Evolutionary conservation across 805 yeast species (phyloP).

Genomic region (Kurtzmaniella cleridarum): DNA sequence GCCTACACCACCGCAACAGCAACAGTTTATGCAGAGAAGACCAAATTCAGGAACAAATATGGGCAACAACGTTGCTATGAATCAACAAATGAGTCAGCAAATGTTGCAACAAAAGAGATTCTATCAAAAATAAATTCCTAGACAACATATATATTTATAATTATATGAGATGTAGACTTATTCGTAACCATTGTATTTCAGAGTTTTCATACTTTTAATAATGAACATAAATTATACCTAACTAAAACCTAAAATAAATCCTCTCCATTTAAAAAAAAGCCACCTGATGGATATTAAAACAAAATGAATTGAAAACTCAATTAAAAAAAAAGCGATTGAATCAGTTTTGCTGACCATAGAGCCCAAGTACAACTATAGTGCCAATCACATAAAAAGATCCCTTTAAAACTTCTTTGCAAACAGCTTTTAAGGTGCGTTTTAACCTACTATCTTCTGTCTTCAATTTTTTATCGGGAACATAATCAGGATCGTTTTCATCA

Average conservation of each 20-base stretch:
- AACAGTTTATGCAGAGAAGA: background rate
- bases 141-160: conserved; percentile 1
- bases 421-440: conserved; percentile 7
- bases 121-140: conserved; percentile 1
- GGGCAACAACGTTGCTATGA: conserved; percentile 10
- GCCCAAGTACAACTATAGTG: conserved; percentile 30
- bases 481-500: background rate
- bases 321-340: conserved; percentile 4
- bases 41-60: no score
- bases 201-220: background rate
- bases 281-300: background rate
- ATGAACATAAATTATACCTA: background rate
- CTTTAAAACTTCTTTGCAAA: conserved; percentile 26
- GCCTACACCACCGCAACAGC: conserved; percentile 5
- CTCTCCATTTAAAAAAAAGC: conserved; percentile 1
- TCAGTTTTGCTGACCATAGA: conserved; percentile 25
- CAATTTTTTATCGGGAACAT: conserved; percentile 9
- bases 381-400: conserved; percentile 27
- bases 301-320: background rate
- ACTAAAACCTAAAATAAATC: conserved; percentile 15
- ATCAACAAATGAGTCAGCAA: conserved; percentile 14
- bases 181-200: background rate
- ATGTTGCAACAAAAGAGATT: conserved; percentile 6
- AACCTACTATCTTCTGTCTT: conserved; percentile 1
- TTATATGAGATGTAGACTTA: conserved; percentile 1